Conservation (phyloP, 192 early-diverging fungal species). For the Bifiguratus adelaidae region DNA sequence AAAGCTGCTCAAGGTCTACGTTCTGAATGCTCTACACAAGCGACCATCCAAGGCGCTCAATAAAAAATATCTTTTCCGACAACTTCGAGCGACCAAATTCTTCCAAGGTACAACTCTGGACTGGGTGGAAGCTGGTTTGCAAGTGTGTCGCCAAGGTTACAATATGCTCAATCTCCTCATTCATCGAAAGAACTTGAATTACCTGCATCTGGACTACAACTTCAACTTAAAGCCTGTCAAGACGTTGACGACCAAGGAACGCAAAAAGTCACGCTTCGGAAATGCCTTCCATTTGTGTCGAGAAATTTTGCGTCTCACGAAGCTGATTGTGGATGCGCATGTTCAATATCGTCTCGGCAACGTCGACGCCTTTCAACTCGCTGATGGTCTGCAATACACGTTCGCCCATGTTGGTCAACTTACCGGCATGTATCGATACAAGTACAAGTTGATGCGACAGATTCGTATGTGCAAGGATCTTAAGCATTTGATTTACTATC, state of each 20-base stretch:
- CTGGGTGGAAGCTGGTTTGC: constrained; percentile 99
- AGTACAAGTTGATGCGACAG: constrained; percentile 95
- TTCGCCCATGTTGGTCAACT: constrained; percentile 98
- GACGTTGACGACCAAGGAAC: constrained; percentile 98
- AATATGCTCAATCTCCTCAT: constrained; percentile 99
- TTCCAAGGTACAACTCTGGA: constrained; percentile 98
- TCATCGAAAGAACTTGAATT: constrained; percentile 97
- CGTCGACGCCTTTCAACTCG: constrained; percentile 97
- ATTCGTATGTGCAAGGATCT: constrained; percentile 72
- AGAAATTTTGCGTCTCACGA: constrained; percentile 94
- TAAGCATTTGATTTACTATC: constrained; percentile 28
- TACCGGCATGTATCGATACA: constrained; percentile 99
- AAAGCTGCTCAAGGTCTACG: constrained; percentile 94
- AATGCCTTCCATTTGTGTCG: constrained; percentile 95
- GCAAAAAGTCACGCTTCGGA: constrained; percentile 98
- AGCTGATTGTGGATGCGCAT: constrained; percentile 94
- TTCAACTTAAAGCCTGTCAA: constrained; percentile 99
- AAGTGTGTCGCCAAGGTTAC: constrained; percentile 97
- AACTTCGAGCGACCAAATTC: constrained; percentile 95
- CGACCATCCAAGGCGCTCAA: constrained; percentile 80
- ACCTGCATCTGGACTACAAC: constrained; percentile 98
- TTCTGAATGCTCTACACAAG: constrained; percentile 83
- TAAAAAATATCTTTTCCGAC: constrained; percentile 92
- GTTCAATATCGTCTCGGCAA: constrained; percentile 98
- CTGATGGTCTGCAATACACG: constrained; percentile 97